phyloP scores from a whole-genome alignment of 2,329 filamentous ascomycete genomes.

The Incumbomyces lentus region DNA sequence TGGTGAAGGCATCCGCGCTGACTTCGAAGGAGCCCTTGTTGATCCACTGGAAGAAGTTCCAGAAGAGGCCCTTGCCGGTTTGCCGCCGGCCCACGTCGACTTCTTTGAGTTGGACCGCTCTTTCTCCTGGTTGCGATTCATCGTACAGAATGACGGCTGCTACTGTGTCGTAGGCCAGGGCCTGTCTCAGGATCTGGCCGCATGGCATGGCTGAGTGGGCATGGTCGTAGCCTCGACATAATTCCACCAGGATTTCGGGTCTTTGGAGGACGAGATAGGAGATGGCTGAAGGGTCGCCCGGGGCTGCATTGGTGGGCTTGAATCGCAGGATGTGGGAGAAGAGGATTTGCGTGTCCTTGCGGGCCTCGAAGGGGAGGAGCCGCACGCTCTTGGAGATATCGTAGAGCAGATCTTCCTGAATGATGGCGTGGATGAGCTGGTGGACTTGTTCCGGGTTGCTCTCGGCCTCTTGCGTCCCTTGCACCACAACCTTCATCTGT shows the following conservation, averaged over 20 bases:
- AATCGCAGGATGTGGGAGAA: constrained; percentile 93
- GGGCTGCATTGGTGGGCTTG: constrained; percentile 51
- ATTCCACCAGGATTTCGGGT: constrained; percentile 74
- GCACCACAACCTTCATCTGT: constrained; percentile 86
- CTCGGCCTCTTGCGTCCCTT: constrained; percentile 90
- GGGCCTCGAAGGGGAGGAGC: constrained; percentile 83
- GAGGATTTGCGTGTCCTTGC: constrained; percentile 91
- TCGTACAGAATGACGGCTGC: constrained; percentile 89
- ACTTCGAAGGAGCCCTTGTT: constrained; percentile 95
- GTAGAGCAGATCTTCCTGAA: constrained; percentile 82
- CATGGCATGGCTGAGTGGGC: constrained; percentile 87
- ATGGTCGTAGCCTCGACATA: constrained; percentile 82
- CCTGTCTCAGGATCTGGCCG: constrained; percentile 78
- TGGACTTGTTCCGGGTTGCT: constrained; percentile 79
- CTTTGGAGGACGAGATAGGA: constrained; percentile 79
- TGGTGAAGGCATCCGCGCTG: constrained; percentile 93
- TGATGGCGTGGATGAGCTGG: constrained; percentile 70
- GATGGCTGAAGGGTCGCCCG: constrained; percentile 70
- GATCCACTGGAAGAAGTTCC: constrained; percentile 96
- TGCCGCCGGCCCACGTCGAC: constrained; percentile 69
- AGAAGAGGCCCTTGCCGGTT: constrained; percentile 77
- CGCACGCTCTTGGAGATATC: constrained; percentile 73
- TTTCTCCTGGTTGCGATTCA: constrained; percentile 64
- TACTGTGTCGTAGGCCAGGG: constrained; percentile 81
- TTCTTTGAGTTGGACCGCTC: constrained; percentile 62